Conservation (phyloP, 768 basidiomycete species). For the Tylopilus subfusipes region DNA sequence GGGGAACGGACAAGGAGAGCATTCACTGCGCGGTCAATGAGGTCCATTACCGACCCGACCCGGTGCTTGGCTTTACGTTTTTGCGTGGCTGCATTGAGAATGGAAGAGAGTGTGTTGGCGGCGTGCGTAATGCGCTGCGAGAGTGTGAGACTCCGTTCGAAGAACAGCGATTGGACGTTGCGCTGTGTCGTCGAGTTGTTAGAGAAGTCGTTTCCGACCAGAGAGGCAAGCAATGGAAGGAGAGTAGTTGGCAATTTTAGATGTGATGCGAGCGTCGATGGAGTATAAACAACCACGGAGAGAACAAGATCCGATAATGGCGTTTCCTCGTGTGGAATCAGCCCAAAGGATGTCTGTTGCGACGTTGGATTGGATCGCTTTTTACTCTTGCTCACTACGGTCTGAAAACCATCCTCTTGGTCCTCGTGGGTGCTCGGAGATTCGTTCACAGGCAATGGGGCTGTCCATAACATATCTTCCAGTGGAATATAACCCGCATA, state of each 20-base stretch:
- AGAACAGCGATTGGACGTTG: constrained; percentile 61
- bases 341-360: constrained; percentile 25
- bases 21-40: constrained; percentile 66
- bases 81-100: constrained; percentile 48
- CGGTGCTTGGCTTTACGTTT: constrained; percentile 51
- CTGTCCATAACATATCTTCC: constrained; percentile 69
- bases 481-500: constrained; percentile 78
- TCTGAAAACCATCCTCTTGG: constrained; percentile 55
- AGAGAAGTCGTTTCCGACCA: constrained; percentile 81
- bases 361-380: constrained; percentile 38
- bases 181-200: constrained; percentile 46
- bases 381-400: constrained; percentile 52
- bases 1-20: constrained; percentile 51
- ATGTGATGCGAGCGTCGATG: constrained; percentile 57
- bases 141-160: constrained; percentile 54
- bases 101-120: constrained; percentile 51
- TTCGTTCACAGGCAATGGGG: constrained; percentile 24
- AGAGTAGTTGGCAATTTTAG: constrained; percentile 65
- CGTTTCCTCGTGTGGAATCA: constrained; percentile 51
- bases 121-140: constrained; percentile 66
- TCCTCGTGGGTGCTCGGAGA: constrained; percentile 25
- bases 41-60: constrained; percentile 70
- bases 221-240: constrained; percentile 72
- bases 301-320: constrained; percentile 42
- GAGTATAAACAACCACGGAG: constrained; percentile 57